phyloP scores from a whole-genome alignment of 192 early-diverging fungal species.

The Gigaspora rosea region DNA sequence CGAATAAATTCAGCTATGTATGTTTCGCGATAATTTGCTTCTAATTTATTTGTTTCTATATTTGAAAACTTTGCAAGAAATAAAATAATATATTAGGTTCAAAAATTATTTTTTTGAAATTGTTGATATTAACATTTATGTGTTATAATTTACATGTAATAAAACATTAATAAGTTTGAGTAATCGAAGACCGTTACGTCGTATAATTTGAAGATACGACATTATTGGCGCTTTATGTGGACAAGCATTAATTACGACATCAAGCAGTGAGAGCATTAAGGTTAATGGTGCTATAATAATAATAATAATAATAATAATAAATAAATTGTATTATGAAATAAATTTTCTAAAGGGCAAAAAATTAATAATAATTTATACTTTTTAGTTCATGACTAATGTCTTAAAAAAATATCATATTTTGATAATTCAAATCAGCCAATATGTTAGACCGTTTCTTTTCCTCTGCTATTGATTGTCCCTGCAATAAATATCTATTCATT shows the following conservation, averaged over 20 bases:
- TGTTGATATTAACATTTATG: not conserved
- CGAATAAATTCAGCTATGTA: constrained; percentile 48
- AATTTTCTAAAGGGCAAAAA: not conserved
- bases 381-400: constrained; percentile 47
- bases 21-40: constrained; percentile 29
- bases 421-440: constrained; percentile 41
- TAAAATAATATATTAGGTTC: too few species aligned
- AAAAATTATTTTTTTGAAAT: too few species aligned
- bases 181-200: constrained; percentile 54
- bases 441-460: constrained; percentile 40
- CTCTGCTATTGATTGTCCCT: constrained; percentile 40
- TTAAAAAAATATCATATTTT: constrained; percentile 48
- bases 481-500: constrained; percentile 36
- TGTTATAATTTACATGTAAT: constrained; percentile 39
- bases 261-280: constrained; percentile 55
- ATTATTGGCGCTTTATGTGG: constrained; percentile 19
- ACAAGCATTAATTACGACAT: constrained; percentile 44
- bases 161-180: constrained; percentile 60
- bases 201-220: constrained; percentile 40
- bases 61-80: constrained; percentile 4
- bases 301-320: not conserved
- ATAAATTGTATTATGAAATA: not conserved
- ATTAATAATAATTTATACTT: not conserved
- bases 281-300: constrained; percentile 48
- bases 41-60: not conserved